Evolutionary conservation across 371 early-diverging fungal species (phyloP), one percentile per base, ranked within the genome.

Genomic region (Blyttiomyces sp.): DNA sequence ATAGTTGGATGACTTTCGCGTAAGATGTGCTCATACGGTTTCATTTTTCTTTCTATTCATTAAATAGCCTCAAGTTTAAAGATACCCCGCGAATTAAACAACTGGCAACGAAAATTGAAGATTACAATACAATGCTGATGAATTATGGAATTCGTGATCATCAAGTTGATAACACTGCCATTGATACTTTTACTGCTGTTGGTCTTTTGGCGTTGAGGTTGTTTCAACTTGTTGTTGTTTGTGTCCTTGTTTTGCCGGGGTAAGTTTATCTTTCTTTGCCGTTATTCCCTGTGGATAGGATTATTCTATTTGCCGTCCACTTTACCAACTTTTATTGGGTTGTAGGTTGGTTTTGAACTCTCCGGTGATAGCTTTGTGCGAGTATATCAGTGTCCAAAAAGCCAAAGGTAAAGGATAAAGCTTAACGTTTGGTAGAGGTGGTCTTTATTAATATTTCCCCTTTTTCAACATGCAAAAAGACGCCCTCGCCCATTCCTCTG

Each of bases 111-210:
- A 61, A 51, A 26, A 88, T 98, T 16, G 65, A 84, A 61, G 87
- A 86, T 16, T 98, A 98, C 76, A 95, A 96, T 66, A 82, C 85
- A 60, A 73, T 89, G 55, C 78, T 98, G 32, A 85, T 84, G 43
- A 89, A 92, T 70, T 92, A 92, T 65, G 97, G 98, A 5, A 76
- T 98, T 36, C 86, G 86, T 13, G 98, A 98, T 67, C 97, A 96
- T 73, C 95, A 98, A 77, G 98, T 97, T 27, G 85, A 90, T 24
- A 86, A 84, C 21, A 91, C 87, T 49, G 77, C 78, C 16, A 71
- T 96, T 24, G 80, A 87, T 36, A 79, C 85, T 30, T 67, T 79
- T 49, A 69, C 79, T 39, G 95, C 95, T 3, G 70, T 92, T 27
- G 75, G 72, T n/a, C 76, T 70, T 96, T 35, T 42, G 77, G 3